Evolutionary conservation across 148 eudicot genomes (phyloP).

Genomic region (Bassia scoparia): DNA sequence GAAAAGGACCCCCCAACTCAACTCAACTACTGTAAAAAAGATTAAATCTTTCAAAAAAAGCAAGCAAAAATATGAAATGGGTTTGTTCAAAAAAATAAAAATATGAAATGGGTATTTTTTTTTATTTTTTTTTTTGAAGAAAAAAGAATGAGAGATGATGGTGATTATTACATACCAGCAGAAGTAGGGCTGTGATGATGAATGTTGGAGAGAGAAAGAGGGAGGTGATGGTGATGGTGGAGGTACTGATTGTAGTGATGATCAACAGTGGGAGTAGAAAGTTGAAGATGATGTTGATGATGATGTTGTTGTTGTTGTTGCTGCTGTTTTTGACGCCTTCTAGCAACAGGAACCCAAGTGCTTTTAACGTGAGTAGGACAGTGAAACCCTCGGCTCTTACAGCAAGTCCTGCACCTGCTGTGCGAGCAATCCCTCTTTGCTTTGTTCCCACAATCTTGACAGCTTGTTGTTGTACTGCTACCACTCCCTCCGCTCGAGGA

Average conservation of each 20-base stretch:
- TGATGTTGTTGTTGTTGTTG: conserved; percentile 28
- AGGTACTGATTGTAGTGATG: background rate
- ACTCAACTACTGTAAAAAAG: background rate
- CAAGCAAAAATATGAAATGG: background rate
- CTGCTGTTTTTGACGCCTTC: conserved; percentile 39
- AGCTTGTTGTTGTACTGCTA: conserved; percentile 30
- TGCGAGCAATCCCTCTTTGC: conserved; percentile 61
- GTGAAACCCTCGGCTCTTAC: conserved; percentile 57
- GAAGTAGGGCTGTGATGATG: conserved; percentile 15
- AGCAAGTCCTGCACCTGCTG: conserved; percentile 65
- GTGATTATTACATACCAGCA: background rate
- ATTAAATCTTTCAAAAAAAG: background rate
- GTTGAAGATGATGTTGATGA: background rate
- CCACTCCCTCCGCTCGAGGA: conserved; percentile 17
- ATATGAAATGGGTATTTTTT: background rate
- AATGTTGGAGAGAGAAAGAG: conserved; percentile 23
- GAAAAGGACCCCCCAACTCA: conserved; percentile 4
- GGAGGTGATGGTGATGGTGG: conserved; percentile 20
- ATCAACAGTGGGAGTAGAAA: background rate
- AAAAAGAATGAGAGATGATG: too few relatives aligned
- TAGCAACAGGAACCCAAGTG: conserved; percentile 75
- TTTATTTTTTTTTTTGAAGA: too few relatives aligned
- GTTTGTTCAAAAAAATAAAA: background rate
- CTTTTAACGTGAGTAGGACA: conserved; percentile 72
- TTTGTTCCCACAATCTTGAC: conserved; percentile 79